Evolutionary conservation across 164 flowering plant species (phyloP).

Genomic region (Santalum album): DNA sequence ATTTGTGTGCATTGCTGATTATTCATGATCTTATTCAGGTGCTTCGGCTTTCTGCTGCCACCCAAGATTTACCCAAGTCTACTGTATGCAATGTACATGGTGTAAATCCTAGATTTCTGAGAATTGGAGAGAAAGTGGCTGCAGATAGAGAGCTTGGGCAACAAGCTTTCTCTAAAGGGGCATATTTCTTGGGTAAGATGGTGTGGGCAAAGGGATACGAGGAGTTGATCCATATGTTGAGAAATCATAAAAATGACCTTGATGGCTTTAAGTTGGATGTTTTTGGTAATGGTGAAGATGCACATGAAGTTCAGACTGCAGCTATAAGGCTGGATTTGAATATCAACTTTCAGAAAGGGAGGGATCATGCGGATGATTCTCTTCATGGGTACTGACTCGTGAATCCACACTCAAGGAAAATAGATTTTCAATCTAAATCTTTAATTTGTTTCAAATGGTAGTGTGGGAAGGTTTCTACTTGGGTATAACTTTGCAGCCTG

Average conservation of each 20-base stretch:
- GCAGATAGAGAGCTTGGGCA: conserved; percentile 70
- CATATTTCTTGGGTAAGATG: conserved; percentile 96
- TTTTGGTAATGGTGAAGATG: conserved; percentile 96
- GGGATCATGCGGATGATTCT: conserved; percentile 96
- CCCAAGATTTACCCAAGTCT: conserved; percentile 91
- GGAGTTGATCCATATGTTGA: conserved; percentile 78
- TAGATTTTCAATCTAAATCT: too few species aligned
- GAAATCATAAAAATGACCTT: conserved; percentile 71
- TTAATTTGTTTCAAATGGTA: too few species aligned
- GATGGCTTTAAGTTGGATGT: conserved; percentile 84
- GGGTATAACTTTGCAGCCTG: too few species aligned
- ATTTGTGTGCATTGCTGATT: not conserved
- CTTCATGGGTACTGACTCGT: conserved; percentile 68
- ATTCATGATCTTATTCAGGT: conserved; percentile 38
- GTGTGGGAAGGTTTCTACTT: too few species aligned
- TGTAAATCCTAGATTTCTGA: conserved; percentile 86
- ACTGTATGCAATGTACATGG: conserved; percentile 96
- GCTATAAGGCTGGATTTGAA: conserved; percentile 67
- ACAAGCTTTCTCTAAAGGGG: conserved; percentile 82
- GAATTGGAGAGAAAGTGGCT: conserved; percentile 80
- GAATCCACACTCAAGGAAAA: too few species aligned
- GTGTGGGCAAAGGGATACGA: conserved; percentile 98
- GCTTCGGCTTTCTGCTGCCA: conserved; percentile 95
- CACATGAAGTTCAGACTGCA: conserved; percentile 71
- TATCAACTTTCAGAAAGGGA: conserved; percentile 76